Evolutionary conservation across 768 basidiomycete genomes (phyloP).

Genomic region (Tephrocybe sp.): DNA sequence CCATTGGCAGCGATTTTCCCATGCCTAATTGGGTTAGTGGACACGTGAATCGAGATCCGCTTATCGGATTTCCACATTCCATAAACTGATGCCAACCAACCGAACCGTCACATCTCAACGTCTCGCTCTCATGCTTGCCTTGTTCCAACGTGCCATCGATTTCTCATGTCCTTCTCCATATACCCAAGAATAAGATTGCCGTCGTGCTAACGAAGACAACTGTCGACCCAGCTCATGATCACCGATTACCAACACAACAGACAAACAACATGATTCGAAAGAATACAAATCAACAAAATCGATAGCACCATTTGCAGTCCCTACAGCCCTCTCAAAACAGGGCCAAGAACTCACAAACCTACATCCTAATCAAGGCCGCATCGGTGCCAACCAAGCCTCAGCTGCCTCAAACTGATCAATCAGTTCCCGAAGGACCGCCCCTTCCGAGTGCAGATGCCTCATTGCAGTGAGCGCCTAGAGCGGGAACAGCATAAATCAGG

Average conservation of each 20-base stretch:
- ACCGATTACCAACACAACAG: slow-evolving; percentile 14
- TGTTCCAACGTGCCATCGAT: slow-evolving; percentile 17
- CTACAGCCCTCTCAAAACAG: neutral
- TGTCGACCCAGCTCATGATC: slow-evolving; percentile 11
- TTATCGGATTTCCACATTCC: slow-evolving; percentile 23
- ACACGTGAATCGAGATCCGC: slow-evolving; percentile 29
- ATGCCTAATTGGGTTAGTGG: slow-evolving; percentile 24
- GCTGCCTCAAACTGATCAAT: slow-evolving; percentile 96
- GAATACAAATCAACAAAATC: slow-evolving; percentile 16
- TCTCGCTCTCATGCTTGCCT: slow-evolving; percentile 23
- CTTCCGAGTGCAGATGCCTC: slow-evolving; percentile 83
- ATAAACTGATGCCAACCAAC: slow-evolving; percentile 11
- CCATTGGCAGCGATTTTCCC: slow-evolving; percentile 26
- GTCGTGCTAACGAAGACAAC: slow-evolving; percentile 10
- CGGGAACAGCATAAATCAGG: slow-evolving; percentile 10
- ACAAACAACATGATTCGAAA: slow-evolving; percentile 16
- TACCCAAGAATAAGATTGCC: slow-evolving; percentile 21
- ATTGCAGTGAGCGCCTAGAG: slow-evolving; percentile 82
- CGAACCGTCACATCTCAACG: slow-evolving; percentile 17
- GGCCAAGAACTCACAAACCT: slow-evolving; percentile 3
- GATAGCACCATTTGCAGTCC: slow-evolving; percentile 1
- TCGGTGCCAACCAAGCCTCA: slow-evolving; percentile 90
- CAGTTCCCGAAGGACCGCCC: slow-evolving; percentile 79
- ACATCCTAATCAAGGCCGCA: slow-evolving; percentile 65
- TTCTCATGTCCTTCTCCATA: slow-evolving; percentile 20